phyloP scores from a whole-genome alignment of 441 rosid genomes.

The Metrosideros polymorpha region DNA sequence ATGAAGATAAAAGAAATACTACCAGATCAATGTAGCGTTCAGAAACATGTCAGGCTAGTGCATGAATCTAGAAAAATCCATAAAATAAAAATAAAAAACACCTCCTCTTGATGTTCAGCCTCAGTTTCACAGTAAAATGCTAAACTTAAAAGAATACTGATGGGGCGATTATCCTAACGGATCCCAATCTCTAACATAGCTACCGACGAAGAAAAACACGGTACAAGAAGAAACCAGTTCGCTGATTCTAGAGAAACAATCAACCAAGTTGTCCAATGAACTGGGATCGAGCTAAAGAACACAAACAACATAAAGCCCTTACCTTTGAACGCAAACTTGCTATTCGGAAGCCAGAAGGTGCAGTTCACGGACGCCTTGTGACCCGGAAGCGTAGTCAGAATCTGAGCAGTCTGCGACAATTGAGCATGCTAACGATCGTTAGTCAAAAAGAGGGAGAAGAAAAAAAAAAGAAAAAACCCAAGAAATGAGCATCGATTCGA shows the following conservation, averaged over 20 bases:
- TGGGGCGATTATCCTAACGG: neutral
- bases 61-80: neutral
- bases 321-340: slow-evolving; percentile 83
- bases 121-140: neutral
- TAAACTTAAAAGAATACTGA: neutral
- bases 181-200: neutral
- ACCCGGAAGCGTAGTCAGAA: slow-evolving; percentile 84
- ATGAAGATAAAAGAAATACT: neutral
- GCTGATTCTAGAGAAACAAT: neutral
- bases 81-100: neutral
- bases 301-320: neutral
- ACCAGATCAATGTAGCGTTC: neutral
- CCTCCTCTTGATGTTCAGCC: neutral
- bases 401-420: slow-evolving; percentile 59
- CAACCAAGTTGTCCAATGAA: neutral
- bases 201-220: neutral
- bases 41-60: neutral
- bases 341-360: slow-evolving; percentile 85
- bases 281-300: neutral
- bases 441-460: neutral
- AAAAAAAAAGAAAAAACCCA: neutral
- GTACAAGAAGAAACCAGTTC: neutral
- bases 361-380: slow-evolving; percentile 81
- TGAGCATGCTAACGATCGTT: neutral
- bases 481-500: neutral